Base-by-base conservation (phyloP, 805 yeast genomes). In the Starmerella cellae region DNA sequence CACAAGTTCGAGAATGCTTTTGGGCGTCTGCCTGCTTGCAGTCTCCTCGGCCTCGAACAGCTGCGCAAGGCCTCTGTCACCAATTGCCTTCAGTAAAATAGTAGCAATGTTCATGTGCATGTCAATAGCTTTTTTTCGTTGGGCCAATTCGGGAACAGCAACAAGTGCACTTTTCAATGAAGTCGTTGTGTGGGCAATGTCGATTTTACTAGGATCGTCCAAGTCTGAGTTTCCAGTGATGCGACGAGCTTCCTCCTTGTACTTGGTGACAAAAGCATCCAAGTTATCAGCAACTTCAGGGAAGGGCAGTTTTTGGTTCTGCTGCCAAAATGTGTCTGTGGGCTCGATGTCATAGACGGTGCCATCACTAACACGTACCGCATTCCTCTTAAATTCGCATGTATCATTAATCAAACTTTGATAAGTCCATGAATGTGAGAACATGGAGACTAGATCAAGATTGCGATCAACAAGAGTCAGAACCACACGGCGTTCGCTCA, bases 221-320 rank as follows among this genome's bases (percentile, higher is more conserved):
- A 87, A 63, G 20, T 83, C 77, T 31, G 94, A 79, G 49, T 73
- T 76, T 38, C 73, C 71, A 1, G 96, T 84, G 39, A 93, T 69
- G 45, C 81, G 93, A 47, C 78, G 79, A 2, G 96, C 95, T 53
- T 84, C 95, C 44, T 73, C 72, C 51, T 87, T 88, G 63, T 91
- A 91, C 42, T 70, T 68, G 45, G 79, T 75, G 46, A 87, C 68
- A 45, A 84, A 96, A 22, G 70, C 63, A 56, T 91, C 97, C 18
- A 94, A 93, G 61, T 83, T 83, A 60, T 91, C 98, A 27, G 94
- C 98, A n/a, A 93, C 97, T 58, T 88, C 96, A 1, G 98, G 98
- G 67, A 91, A 91, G 30, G 98, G 97, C 44, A 83, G 65, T 39
- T 79, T 79, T 11, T 94, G 70, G 62, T 91, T 87, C 47, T 71